These are phyloP conservation scores for Mycena vitilis DNA, from an alignment of 768 basidiomycete species.

Conservation along the genomic window DNA sequence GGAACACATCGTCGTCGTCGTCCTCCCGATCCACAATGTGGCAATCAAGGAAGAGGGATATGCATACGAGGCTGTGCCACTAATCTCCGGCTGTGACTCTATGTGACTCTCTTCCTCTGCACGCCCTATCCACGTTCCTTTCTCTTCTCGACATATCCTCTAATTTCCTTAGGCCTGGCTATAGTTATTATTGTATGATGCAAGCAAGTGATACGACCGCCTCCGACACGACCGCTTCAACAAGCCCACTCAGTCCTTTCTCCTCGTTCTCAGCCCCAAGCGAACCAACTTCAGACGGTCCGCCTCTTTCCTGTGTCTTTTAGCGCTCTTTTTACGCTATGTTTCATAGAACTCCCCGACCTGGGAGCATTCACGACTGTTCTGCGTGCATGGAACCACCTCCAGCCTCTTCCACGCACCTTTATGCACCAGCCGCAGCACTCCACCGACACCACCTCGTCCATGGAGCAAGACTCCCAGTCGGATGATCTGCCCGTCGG, in stretches of 20 bases:
- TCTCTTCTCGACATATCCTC: neutral
- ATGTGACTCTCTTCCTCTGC: conserved; percentile 8
- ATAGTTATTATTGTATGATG: conserved; percentile 35
- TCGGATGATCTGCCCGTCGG: conserved; percentile 43
- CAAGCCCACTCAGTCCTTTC: conserved; percentile 49
- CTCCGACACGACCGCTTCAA: conserved; percentile 36
- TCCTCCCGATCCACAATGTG: too few relatives aligned
- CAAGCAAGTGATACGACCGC: conserved; percentile 38
- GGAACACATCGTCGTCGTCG: too few relatives aligned
- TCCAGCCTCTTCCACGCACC: conserved; percentile 46
- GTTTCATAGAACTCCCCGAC: conserved; percentile 61
- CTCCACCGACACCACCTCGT: conserved; percentile 25
- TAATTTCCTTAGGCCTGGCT: conserved; percentile 15
- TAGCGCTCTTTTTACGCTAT: conserved; percentile 1
- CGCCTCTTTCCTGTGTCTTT: conserved; percentile 19
- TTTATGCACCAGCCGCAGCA: conserved; percentile 34
- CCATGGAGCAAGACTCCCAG: conserved; percentile 31
- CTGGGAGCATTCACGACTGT: conserved; percentile 68
- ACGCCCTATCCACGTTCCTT: conserved; percentile 30
- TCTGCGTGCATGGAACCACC: conserved; percentile 61
- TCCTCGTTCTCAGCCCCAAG: conserved; percentile 51
- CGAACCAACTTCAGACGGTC: conserved; percentile 54
- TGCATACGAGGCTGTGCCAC: neutral
- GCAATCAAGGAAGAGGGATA: too few relatives aligned
- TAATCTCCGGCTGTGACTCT: neutral